Evolutionary conservation across 2,329 filamentous ascomycete species (phyloP).

Genomic region (Fusarium penzigii): DNA sequence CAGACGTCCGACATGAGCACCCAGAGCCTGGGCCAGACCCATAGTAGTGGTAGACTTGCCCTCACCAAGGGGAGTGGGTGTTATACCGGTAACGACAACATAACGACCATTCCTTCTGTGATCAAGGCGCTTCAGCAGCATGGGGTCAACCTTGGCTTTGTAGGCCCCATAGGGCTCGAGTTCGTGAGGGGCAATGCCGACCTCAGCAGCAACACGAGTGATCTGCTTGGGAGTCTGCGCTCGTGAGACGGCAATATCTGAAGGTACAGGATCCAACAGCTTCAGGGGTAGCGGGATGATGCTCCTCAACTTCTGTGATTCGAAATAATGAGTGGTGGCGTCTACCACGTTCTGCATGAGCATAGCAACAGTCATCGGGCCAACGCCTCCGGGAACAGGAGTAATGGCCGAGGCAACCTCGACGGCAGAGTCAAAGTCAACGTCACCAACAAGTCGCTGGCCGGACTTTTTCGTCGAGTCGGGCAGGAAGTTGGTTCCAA

Average conservation of each 20-base stretch:
- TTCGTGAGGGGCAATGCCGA: constrained; percentile 86
- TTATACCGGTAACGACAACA: constrained; percentile 92
- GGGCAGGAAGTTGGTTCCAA: constrained; percentile 93
- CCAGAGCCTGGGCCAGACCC: constrained; percentile 89
- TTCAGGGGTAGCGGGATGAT: constrained; percentile 84
- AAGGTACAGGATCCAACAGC: constrained; percentile 80
- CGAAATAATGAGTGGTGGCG: constrained; percentile 78
- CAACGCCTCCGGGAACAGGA: constrained; percentile 93
- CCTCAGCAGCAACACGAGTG: constrained; percentile 77
- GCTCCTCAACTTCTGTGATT: constrained; percentile 76
- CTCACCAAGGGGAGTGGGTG: constrained; percentile 92
- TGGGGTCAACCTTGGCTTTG: constrained; percentile 93
- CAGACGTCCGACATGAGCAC: constrained; percentile 82
- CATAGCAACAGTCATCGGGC: constrained; percentile 99
- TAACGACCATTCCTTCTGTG: constrained; percentile 90
- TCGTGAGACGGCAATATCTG: constrained; percentile 89
- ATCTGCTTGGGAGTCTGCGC: constrained; percentile 91
- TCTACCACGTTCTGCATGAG: constrained; percentile 93
- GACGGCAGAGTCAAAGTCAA: constrained; percentile 83
- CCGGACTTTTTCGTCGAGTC: constrained; percentile 91
- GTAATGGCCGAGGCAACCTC: constrained; percentile 92
- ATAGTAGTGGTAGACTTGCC: constrained; percentile 98
- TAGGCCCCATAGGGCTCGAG: constrained; percentile 92
- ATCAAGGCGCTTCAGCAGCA: constrained; percentile 76
- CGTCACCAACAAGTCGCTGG: constrained; percentile 88